These are phyloP conservation scores for Prillingera fragicola DNA, from an alignment of 1,284 basidiomycete species.

Conservation along the genomic window DNA sequence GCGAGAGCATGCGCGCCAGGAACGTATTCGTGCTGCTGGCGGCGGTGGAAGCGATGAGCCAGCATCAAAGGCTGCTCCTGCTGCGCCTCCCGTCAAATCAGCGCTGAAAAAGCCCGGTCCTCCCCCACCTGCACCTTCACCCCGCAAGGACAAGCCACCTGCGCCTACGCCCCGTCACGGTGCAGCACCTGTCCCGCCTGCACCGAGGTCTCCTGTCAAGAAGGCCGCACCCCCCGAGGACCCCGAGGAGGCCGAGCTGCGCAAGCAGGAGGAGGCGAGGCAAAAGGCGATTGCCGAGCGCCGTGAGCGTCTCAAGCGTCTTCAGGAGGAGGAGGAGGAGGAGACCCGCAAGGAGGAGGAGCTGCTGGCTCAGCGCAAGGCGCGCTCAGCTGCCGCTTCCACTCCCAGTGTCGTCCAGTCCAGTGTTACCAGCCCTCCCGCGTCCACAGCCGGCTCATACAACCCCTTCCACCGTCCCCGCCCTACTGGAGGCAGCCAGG, in stretches of 20 bases:
- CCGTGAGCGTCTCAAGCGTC: conserved; percentile 58
- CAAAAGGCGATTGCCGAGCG: conserved; percentile 64
- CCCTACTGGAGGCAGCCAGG: too few species aligned
- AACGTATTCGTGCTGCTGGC: conserved; percentile 62
- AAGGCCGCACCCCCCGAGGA: conserved; percentile 49
- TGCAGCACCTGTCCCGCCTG: conserved; percentile 38
- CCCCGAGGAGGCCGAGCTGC: conserved; percentile 61
- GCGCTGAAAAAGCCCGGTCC: conserved; percentile 37
- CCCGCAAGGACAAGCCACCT: conserved; percentile 27
- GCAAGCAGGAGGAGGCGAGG: conserved; percentile 60
- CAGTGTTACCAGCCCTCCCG: conserved; percentile 15
- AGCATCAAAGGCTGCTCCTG: conserved; percentile 30
- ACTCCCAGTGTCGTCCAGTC: conserved; percentile 15
- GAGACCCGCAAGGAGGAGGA: conserved; percentile 58
- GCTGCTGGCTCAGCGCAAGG: conserved; percentile 39
- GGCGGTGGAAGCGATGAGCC: conserved; percentile 51
- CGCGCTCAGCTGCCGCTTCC: conserved; percentile 25
- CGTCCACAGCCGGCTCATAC: conserved; percentile 23
- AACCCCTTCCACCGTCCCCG: conserved; percentile 50
- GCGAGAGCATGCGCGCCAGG: conserved; percentile 62
- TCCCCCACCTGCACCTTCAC: conserved; percentile 10
- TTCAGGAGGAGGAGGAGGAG: conserved; percentile 69
- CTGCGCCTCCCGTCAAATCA: conserved; percentile 33
- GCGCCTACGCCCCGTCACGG: conserved; percentile 29
- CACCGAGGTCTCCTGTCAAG: conserved; percentile 45